Percentiles rank a stretch among this genome's conserved stretches.
These are phyloP conservation scores for Fusarium concolor DNA, from an alignment of 2,329 filamentous ascomycete genomes.

Conservation along the genomic window DNA sequence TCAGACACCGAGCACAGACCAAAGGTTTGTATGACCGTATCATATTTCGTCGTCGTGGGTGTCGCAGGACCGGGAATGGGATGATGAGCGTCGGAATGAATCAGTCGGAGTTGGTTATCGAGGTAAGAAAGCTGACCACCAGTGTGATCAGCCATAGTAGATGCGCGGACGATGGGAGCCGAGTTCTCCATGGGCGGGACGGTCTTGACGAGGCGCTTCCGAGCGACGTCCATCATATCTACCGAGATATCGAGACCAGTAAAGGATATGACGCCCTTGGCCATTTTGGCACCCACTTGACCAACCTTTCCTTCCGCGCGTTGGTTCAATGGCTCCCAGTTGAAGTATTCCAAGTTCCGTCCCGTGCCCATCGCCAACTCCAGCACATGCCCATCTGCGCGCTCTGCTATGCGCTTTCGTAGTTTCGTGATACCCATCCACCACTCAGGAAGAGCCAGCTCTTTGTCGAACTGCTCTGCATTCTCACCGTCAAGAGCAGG, in stretches of 20 bases:
- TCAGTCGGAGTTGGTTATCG: constrained; percentile 58
- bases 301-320: constrained; percentile 20
- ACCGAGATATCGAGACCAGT: constrained; percentile 72
- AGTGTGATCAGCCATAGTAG: constrained; percentile 50
- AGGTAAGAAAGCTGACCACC: constrained; percentile 56
- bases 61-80: constrained; percentile 53
- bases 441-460: constrained; percentile 68
- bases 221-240: constrained; percentile 70
- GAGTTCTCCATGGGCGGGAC: constrained; percentile 55
- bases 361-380: constrained; percentile 74
- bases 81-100: constrained; percentile 61
- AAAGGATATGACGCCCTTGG: constrained; percentile 61
- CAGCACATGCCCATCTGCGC: constrained; percentile 67
- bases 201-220: constrained; percentile 61
- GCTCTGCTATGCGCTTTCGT: constrained; percentile 60
- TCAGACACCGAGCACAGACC: constrained; percentile 72
- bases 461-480: constrained; percentile 68
- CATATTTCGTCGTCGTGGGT: constrained; percentile 62
- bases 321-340: constrained; percentile 61
- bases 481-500: constrained; percentile 58
- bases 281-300: constrained; percentile 4
- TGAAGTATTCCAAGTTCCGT: constrained; percentile 69
- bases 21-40: constrained; percentile 73
- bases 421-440: constrained; percentile 66
- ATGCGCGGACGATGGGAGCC: constrained; percentile 49